Base-by-base conservation (phyloP, 371 early-diverging fungal genomes). In the Cladochytrium tenue region DNA sequence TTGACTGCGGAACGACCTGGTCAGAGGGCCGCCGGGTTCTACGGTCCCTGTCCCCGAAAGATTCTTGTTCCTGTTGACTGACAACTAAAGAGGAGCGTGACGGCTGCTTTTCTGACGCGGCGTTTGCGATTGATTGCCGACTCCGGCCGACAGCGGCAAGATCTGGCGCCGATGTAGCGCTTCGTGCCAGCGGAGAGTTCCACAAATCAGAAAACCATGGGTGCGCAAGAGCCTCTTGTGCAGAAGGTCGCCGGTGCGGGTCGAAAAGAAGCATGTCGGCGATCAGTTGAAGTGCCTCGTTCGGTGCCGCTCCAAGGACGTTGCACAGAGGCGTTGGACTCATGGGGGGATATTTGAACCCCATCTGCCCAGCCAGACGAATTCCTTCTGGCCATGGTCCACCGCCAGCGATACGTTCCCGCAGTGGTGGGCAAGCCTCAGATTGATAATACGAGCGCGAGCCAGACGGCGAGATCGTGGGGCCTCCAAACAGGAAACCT, bases 251-350 rank as follows among this genome's bases (percentile, higher is more conserved):
- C 34, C 80, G 68, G 28, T 81, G 77, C 20, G 99, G 97, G 64
- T 95, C 94, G 66, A 94, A 95, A n/a, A 84, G 83, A 10, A 98
- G 76, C 69, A 94, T 85, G 28, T 90, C 90, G n/a, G 82, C 82
- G 1, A 98, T 83, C 7, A 98, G 62, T 58, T 88, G 84, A n/a
- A 92, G 64, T 64, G 91, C 80, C 1, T 80, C 82, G 17, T 75
- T 67, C 0, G 91, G 79, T 2, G 89, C 92, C 25, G 78, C 80
- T 4, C 87, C 88, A 23, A 93, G 73, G 17, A 89, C 73, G 1
- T 87, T 66, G 32, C 73, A 72, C 33, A 95, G 72, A 4, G 78
- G 74, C 4, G 81, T 60, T 81, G 85, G 25, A 23, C 35, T 68
- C 52, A 82, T 71, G 72, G 71, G 68, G 28, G 88, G 89, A 58